Evolutionary conservation across 805 yeast genomes (phyloP).

Genomic region (Candida nanaspora): DNA sequence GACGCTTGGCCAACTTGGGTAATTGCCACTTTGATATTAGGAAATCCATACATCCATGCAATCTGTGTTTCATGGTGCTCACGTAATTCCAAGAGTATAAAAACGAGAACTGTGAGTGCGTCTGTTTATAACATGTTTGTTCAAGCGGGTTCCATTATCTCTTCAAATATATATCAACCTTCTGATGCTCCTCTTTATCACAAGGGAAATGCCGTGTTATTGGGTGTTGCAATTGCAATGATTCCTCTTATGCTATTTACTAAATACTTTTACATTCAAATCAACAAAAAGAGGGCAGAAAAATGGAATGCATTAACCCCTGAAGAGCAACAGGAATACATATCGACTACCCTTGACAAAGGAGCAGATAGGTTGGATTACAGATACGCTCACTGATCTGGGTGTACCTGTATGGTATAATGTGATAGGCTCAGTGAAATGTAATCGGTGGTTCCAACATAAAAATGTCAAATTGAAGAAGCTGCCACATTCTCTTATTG

Average conservation of each 20-base stretch:
- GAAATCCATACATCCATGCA: conserved; percentile 46
- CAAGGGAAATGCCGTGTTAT: conserved; percentile 43
- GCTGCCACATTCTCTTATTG: too few species aligned
- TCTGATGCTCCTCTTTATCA: conserved; percentile 56
- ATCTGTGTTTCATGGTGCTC: conserved; percentile 56
- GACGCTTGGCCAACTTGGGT: conserved; percentile 19
- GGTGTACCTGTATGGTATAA: too few species aligned
- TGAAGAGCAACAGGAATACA: conserved; percentile 45
- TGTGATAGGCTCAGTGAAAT: too few species aligned
- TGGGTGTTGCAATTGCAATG: conserved; percentile 26
- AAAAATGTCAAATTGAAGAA: too few species aligned
- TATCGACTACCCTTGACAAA: conserved; percentile 35
- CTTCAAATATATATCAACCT: conserved; percentile 48
- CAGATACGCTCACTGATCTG: conserved; percentile 18
- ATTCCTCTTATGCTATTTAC: conserved; percentile 20
- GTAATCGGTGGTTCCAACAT: too few species aligned
- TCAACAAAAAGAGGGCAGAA: conserved; percentile 36
- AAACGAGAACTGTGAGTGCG: conserved; percentile 59
- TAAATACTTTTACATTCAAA: conserved; percentile 30
- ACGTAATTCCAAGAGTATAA: conserved; percentile 51
- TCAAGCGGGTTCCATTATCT: conserved; percentile 48
- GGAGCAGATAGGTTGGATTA: conserved; percentile 56
- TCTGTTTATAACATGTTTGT: conserved; percentile 59
- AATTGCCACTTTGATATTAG: conserved; percentile 23
- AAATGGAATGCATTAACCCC: conserved; percentile 44